A percentile compares a stretch with the other conserved stretches of the same genome.
These are phyloP conservation scores for Novymonas esmeraldas DNA, from an alignment of 208 protist species.

Conservation along the genomic window DNA sequence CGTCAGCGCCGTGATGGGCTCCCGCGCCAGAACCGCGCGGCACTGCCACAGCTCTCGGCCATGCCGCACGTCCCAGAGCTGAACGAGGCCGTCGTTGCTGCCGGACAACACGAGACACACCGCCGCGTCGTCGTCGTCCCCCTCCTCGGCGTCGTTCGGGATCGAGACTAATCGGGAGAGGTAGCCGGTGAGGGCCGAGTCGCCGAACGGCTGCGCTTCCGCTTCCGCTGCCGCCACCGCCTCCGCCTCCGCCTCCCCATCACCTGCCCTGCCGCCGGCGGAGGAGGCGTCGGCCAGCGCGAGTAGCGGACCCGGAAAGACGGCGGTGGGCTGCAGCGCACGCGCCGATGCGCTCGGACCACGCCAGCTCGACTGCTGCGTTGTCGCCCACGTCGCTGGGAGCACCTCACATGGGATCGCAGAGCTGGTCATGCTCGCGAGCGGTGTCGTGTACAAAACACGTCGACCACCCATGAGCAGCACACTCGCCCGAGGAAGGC, in stretches of 20 bases:
- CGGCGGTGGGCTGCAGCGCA: constrained; percentile 34
- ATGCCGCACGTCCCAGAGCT: constrained; percentile 79
- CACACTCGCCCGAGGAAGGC: constrained; percentile 9
- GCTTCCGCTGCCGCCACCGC: no score
- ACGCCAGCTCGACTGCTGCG: not conserved
- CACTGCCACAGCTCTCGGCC: constrained; percentile 70
- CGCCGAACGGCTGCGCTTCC: no score
- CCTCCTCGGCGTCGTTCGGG: not conserved
- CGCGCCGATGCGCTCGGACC: not conserved
- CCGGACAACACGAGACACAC: constrained; percentile 51
- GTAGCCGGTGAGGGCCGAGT: constrained; percentile 24
- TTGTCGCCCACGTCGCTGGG: not conserved
- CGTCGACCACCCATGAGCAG: constrained; percentile 20
- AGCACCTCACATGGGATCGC: constrained; percentile 17
- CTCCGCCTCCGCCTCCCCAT: not conserved
- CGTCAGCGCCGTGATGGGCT: constrained; percentile 59
- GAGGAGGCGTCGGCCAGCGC: constrained; percentile 2
- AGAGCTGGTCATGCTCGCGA: constrained; percentile 10
- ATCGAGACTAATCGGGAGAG: constrained; percentile 29
- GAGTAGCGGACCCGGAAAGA: constrained; percentile 65
- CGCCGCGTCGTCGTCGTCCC: not conserved
- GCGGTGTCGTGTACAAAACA: constrained; percentile 18
- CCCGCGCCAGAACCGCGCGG: constrained; percentile 48
- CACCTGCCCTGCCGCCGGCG: not conserved
- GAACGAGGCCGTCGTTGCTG: constrained; percentile 77